Conservation (phyloP, 768 basidiomycete species). For the Agrocybe pediades region DNA sequence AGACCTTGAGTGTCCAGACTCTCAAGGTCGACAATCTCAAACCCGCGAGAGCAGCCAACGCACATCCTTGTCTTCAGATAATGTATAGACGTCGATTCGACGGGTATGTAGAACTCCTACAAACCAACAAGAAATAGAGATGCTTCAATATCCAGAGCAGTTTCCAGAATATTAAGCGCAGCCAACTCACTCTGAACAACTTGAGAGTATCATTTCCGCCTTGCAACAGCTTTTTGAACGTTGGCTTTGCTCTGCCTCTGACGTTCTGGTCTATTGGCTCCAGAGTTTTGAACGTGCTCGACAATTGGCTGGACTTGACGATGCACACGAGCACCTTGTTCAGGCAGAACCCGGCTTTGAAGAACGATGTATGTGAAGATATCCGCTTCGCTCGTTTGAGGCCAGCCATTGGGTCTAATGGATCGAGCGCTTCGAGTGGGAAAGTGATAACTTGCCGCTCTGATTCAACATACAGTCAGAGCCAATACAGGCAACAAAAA, state of each 20-base stretch:
- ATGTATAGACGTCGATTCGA: slow-evolving; percentile 95
- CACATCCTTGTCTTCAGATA: slow-evolving; percentile 97
- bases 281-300: slow-evolving; percentile 95
- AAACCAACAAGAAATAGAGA: background rate
- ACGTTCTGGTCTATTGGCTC: slow-evolving; percentile 93
- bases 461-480: slow-evolving; percentile 28
- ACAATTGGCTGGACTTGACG: slow-evolving; percentile 92
- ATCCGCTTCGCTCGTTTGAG: slow-evolving; percentile 94
- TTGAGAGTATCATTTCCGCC: slow-evolving; percentile 94
- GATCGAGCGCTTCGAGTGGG: slow-evolving; percentile 90
- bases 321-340: slow-evolving; percentile 93
- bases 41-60: slow-evolving; percentile 95
- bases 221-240: slow-evolving; percentile 93
- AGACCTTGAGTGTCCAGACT: slow-evolving; percentile 96
- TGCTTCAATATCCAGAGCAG: background rate
- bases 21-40: slow-evolving; percentile 98
- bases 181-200: slow-evolving; percentile 71
- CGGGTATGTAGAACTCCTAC: slow-evolving; percentile 98
- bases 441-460: slow-evolving; percentile 97
- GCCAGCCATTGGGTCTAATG: slow-evolving; percentile 86
- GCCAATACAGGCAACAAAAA: background rate
- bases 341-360: slow-evolving; percentile 94
- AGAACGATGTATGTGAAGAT: slow-evolving; percentile 95
- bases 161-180: no score
- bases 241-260: slow-evolving; percentile 79